Conservation (phyloP, 192 early-diverging fungal genomes). For the Gaertneriomyces sp. region DNA sequence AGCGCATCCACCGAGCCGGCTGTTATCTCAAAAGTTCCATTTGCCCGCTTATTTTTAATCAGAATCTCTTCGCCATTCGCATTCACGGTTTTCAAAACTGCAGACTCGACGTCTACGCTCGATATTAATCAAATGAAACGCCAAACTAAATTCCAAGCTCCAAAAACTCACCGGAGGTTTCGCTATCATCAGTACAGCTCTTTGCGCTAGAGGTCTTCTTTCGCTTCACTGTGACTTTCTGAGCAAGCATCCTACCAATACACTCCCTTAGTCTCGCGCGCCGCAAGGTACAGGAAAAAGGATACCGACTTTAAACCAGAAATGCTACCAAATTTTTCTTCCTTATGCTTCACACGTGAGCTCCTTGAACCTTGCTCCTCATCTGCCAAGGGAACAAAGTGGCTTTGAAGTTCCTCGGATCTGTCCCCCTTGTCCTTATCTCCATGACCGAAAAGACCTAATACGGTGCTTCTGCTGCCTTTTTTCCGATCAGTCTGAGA, state of each 20-base stretch:
- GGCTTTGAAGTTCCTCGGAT: too few relatives aligned
- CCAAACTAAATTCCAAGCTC: too few relatives aligned
- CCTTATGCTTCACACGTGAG: too few relatives aligned
- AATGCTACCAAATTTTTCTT: neutral
- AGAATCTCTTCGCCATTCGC: constrained; percentile 24
- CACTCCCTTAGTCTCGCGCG: too few relatives aligned
- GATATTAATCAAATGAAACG: too few relatives aligned
- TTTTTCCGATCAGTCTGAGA: neutral
- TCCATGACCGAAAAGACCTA: constrained; percentile 5
- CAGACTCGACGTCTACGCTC: neutral
- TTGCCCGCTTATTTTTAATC: constrained; percentile 17
- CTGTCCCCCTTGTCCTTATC: neutral
- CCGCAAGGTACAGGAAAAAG: neutral
- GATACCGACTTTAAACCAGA: neutral
- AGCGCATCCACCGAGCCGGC: constrained; percentile 29
- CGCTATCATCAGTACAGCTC: too few relatives aligned
- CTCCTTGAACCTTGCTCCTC: too few relatives aligned
- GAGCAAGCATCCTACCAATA: too few relatives aligned
- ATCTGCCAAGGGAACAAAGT: too few relatives aligned
- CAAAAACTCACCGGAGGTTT: too few relatives aligned
- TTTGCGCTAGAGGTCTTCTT: too few relatives aligned
- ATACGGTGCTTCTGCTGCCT: constrained; percentile 1
- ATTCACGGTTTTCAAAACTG: constrained; percentile 14
- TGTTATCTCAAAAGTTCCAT: constrained; percentile 12
- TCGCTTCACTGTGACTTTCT: too few relatives aligned